These are phyloP conservation scores for Pythium volutum DNA, from an alignment of 352 stramenopile genomes.

Conservation along the genomic window DNA sequence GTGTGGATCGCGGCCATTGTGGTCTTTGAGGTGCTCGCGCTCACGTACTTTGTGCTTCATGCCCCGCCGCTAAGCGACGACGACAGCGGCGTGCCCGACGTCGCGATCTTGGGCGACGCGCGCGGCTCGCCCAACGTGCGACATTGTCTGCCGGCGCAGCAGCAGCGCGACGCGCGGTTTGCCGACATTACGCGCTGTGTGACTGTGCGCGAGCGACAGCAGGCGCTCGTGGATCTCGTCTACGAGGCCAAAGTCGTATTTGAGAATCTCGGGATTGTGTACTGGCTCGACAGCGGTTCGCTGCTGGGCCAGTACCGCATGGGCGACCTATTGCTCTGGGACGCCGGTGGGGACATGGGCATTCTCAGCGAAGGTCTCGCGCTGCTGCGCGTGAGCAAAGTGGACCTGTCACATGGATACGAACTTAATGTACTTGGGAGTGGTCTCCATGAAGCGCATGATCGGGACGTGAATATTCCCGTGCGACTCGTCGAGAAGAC, in stretches of 20 bases:
- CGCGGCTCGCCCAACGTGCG: constrained; percentile 14
- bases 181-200: constrained; percentile 26
- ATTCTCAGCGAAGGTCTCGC: constrained; percentile 43
- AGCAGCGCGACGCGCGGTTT: constrained; percentile 11
- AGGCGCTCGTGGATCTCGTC: constrained; percentile 41
- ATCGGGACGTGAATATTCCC: constrained; percentile 54
- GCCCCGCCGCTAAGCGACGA: constrained; percentile 8
- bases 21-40: constrained; percentile 17
- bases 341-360: constrained; percentile 54
- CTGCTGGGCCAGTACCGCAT: constrained; percentile 50
- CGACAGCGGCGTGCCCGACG: neutral
- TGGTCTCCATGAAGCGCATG: constrained; percentile 26
- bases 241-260: constrained; percentile 38
- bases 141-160: constrained; percentile 11
- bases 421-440: constrained; percentile 55
- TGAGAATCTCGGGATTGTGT: constrained; percentile 43
- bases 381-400: constrained; percentile 26
- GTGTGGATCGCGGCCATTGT: constrained; percentile 18
- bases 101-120: neutral
- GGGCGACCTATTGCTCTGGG: constrained; percentile 50
- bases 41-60: constrained; percentile 18
- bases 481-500: constrained; percentile 51
- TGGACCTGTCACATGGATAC: constrained; percentile 26
- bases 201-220: constrained; percentile 32
- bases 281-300: constrained; percentile 68